Evolutionary conservation across 495 filamentous ascomycete genomes (phyloP), one percentile per base, ranked within the genome.

Genomic region (Penicillium ucsense): DNA sequence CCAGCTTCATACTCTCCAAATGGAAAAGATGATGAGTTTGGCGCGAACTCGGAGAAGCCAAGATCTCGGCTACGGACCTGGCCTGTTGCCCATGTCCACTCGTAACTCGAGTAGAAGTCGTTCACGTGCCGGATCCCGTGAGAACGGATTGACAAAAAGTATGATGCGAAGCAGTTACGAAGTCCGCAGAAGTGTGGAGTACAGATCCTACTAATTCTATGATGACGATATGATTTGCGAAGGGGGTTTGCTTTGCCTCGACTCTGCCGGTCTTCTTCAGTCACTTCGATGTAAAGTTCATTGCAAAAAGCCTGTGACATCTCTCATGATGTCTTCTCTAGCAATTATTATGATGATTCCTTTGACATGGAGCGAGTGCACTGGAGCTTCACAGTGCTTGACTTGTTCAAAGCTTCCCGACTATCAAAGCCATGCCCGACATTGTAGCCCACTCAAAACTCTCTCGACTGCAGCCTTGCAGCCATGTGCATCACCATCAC

Each of bases 31-130:
- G 6, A 27, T 66, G 11, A 70, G 61, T 34, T 27, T 55, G 35
- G 50, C 60, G 2, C 51, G 58, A 33, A 56, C 59, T 9, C 51
- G 61, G 28, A 50, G 52, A 12, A 68, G 66, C 29, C 49, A 54
- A 6, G 66, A 68, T 29, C 41, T 59, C 28, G 60, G 60, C 10
- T 68, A 65, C 47, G 59, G 50, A 2, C 53, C 51, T 8, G 61
- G 59, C 34, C 43, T 70, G 53, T 36, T 67, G 43, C 66, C 64
- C 43, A 46, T 63, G n/a, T 64, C 63, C 4, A 66, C 63, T 31
- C 52, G 58, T n/a, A 60, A 55, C 6, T 62, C 64, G 32, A 43
- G 27, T 4, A 35, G 31, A 3, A 51, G 50, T 7, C 48, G 43
- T 33, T 12, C 41, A 11, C 38, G 49, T 3, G 34, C 50, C 5